Base-by-base conservation (phyloP, 1,284 basidiomycete species). In the Irpex sp. region DNA sequence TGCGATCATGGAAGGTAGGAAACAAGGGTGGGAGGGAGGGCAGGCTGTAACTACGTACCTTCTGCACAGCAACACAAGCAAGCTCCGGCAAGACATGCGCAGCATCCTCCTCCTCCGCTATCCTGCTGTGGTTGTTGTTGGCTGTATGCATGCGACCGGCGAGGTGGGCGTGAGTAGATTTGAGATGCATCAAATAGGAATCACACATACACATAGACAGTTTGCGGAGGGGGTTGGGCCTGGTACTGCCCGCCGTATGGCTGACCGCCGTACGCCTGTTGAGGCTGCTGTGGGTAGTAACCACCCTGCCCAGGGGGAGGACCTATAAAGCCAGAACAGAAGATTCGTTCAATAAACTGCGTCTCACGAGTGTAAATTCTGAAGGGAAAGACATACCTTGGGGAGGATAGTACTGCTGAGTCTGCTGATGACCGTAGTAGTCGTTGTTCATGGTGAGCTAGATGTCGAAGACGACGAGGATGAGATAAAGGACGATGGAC, bases 1-100 rank as follows among this genome's bases (percentile, higher is more conserved):
- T 34, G 31, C 31, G 31, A 34, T 31, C 31, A 31, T 21, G 3
- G 34, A 17, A 26, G 61, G 38, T 17, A 3, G 19, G 13, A 38
- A 26, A 40, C 36, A 55, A 17, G 31, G 54, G 34, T 17, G 17
- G 51, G 51, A 52, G 17, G 19, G 17, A 19, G 26, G 51, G 21
- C 19, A 19, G 19, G 19, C 9, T 4, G 3, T 52, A 11, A 15
- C 34, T 19, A 77, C 86, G 63, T 64, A 90, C 89, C 91, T 79
- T 92, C 91, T 11, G 85, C 85, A 68, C 88, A 91, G 76, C 91
- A 93, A 74, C 91, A 93, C 66, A 89, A 77, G 70, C 86, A 88
- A 11, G 83, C 78, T 66, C 87, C 91, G 17, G 88, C 85, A 68
- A 92, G 77, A 73, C 91, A 93, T 34, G 90, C 91, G 73, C 83